These are phyloP conservation scores for Thalia dealbata DNA, from an alignment of 176 grass and related monocot species.

Conservation along the genomic window DNA sequence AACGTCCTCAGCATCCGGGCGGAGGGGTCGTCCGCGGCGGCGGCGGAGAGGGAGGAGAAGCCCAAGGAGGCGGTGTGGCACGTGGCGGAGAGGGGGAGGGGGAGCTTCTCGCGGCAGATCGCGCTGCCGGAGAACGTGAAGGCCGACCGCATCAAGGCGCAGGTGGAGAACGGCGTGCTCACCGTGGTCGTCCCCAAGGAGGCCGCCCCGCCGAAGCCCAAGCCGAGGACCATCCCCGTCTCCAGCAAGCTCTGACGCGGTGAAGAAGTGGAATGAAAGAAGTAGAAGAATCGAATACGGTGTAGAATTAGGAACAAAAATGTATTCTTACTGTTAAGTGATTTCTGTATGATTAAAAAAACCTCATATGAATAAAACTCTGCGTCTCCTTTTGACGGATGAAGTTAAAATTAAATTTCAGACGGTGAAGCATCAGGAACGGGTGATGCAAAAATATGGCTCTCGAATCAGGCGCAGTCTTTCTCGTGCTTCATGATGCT, in stretches of 20 bases:
- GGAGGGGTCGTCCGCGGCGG: slow-evolving; percentile 7
- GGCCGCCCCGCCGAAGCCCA: slow-evolving; percentile 28
- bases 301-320: background rate
- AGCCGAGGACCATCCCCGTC: slow-evolving; percentile 54
- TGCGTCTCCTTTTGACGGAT: too few species aligned
- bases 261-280: too few species aligned
- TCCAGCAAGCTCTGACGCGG: slow-evolving; percentile 66
- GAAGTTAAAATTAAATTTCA: too few species aligned
- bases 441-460: too few species aligned
- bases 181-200: slow-evolving; percentile 71
- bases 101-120: slow-evolving; percentile 46
- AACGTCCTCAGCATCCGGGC: slow-evolving; percentile 54
- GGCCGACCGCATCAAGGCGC: slow-evolving; percentile 54
- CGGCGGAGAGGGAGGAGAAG: slow-evolving; percentile 4
- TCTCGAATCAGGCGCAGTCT: too few species aligned
- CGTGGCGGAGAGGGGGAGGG: slow-evolving; percentile 56
- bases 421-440: too few species aligned
- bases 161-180: slow-evolving; percentile 67
- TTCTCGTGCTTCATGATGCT: too few species aligned
- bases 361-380: too few species aligned
- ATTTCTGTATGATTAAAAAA: too few species aligned
- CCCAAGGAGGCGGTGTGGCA: slow-evolving; percentile 50
- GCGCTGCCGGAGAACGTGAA: slow-evolving; percentile 49
- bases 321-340: too few species aligned
- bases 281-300: background rate